Conservation (phyloP, 208 protist genomes). For the Crithidia brevicula region DNA sequence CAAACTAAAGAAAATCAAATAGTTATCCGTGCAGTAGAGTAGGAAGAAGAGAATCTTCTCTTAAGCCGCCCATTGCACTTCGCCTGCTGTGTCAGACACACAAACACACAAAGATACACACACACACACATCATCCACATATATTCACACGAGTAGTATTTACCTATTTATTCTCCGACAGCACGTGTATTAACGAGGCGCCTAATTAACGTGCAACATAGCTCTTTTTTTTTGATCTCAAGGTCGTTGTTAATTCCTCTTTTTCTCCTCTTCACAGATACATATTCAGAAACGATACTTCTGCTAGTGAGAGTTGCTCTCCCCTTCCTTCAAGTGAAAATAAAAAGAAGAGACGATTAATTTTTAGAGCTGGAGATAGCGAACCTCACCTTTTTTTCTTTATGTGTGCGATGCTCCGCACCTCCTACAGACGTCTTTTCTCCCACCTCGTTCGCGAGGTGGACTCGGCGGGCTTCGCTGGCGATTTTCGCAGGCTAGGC, state of each 20-base stretch:
- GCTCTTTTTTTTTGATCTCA: too few relatives aligned
- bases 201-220: too few relatives aligned
- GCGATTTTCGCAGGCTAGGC: constrained; percentile 56
- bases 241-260: not conserved
- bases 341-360: not conserved
- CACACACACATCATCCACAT: too few relatives aligned
- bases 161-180: too few relatives aligned
- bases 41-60: too few relatives aligned
- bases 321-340: not conserved
- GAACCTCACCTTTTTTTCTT: not conserved
- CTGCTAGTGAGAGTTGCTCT: not conserved
- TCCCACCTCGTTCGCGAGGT: constrained; percentile 74
- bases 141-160: too few relatives aligned
- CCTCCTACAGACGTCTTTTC: constrained; percentile 17
- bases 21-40: too few relatives aligned
- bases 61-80: too few relatives aligned
- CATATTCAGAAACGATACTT: not conserved
- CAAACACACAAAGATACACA: too few relatives aligned
- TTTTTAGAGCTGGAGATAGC: not conserved
- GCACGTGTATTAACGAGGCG: too few relatives aligned
- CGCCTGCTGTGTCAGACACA: too few relatives aligned
- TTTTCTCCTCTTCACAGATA: not conserved
- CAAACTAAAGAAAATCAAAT: too few relatives aligned
- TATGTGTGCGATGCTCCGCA: constrained; percentile 24
- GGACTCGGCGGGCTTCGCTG: constrained; percentile 75